phyloP scores from a whole-genome alignment of 2,329 filamentous ascomycete species.

The Fusarium mundagurra region DNA sequence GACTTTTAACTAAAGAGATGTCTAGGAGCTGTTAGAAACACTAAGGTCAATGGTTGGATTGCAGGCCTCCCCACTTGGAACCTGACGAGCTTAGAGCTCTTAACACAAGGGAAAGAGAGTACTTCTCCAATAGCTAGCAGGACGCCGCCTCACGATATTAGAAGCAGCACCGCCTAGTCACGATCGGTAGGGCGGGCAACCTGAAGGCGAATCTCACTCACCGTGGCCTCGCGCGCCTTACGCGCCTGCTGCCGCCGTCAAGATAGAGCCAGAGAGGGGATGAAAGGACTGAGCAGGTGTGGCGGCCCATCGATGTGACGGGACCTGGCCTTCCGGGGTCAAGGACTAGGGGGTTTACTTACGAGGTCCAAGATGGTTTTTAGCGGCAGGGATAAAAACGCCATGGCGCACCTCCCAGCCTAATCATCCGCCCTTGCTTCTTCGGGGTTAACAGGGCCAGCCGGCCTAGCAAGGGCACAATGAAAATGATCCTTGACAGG shows the following conservation, averaged over 20 bases:
- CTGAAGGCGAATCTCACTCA: constrained; percentile 37
- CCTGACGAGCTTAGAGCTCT: constrained; percentile 30
- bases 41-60: constrained; percentile 38
- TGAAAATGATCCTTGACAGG: constrained; percentile 15
- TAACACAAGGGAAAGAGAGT: constrained; percentile 32
- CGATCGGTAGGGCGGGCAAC: constrained; percentile 38
- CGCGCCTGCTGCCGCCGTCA: constrained; percentile 34
- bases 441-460: not conserved
- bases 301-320: constrained; percentile 16
- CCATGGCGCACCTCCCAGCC: constrained; percentile 12
- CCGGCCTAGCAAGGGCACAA: constrained; percentile 7
- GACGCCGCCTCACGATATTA: constrained; percentile 39
- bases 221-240: constrained; percentile 38
- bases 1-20: constrained; percentile 30
- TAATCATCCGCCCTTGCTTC: constrained; percentile 14
- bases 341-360: constrained; percentile 9
- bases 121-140: constrained; percentile 37
- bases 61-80: constrained; percentile 37
- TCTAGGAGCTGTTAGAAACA: constrained; percentile 28
- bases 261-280: constrained; percentile 10
- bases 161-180: constrained; percentile 11
- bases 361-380: constrained; percentile 11
- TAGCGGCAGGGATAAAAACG: constrained; percentile 12
- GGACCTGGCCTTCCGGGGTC: not conserved
- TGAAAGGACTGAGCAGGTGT: constrained; percentile 5